phyloP scores from a whole-genome alignment of 495 filamentous ascomycete genomes.

The Aspergillus panamensis region DNA sequence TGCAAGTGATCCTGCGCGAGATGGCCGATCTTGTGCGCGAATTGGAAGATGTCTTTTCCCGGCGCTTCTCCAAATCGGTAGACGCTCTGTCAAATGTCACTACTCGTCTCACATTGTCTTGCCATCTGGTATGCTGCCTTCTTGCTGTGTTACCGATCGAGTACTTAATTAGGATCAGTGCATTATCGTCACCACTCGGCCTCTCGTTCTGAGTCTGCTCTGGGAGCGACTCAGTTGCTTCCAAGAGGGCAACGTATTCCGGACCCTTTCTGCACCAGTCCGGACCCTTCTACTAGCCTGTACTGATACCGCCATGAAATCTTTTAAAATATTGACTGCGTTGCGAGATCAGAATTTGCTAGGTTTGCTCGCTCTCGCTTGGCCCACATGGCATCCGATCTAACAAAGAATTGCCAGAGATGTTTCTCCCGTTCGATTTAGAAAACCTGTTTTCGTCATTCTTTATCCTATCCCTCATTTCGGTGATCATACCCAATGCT shows the following conservation, averaged over 20 bases:
- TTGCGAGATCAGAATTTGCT: constrained; percentile 31
- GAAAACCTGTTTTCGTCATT: constrained; percentile 30
- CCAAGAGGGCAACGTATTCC: constrained; percentile 16
- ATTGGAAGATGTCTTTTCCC: constrained; percentile 28
- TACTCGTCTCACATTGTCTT: constrained; percentile 30
- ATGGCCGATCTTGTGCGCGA: constrained; percentile 28
- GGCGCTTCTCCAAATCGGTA: constrained; percentile 25
- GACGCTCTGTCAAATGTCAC: constrained; percentile 30
- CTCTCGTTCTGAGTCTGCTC: constrained; percentile 28
- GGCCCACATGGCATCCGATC: too few relatives aligned
- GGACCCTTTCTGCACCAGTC: constrained; percentile 22
- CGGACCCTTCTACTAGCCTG: constrained; percentile 29
- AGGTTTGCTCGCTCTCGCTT: constrained; percentile 16
- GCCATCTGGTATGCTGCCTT: constrained; percentile 26
- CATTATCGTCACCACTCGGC: constrained; percentile 33
- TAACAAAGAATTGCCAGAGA: constrained; percentile 20
- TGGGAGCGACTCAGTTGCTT: constrained; percentile 27
- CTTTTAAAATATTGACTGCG: constrained; percentile 23
- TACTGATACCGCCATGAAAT: constrained; percentile 29
- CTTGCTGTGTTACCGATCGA: not conserved
- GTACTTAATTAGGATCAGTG: constrained; percentile 17
- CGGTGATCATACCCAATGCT: constrained; percentile 24
- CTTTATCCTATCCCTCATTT: constrained; percentile 26
- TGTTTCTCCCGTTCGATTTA: constrained; percentile 34
- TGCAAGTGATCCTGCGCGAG: constrained; percentile 27